These are phyloP conservation scores for Suillus plorans DNA, from an alignment of 768 basidiomycete species.

Conservation along the genomic window DNA sequence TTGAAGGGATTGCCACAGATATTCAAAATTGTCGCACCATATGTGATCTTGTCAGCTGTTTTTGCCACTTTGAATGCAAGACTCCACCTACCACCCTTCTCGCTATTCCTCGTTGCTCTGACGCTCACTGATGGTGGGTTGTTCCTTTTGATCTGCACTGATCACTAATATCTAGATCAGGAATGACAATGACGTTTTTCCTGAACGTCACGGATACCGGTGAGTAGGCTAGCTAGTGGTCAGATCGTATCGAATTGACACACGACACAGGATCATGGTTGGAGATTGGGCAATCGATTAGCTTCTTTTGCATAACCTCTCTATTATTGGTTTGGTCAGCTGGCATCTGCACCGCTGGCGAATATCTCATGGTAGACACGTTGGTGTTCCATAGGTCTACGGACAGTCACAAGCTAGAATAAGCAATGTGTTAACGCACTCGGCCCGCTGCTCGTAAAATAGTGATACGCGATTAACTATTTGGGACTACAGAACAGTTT, in stretches of 20 bases:
- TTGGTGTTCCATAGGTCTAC: slow-evolving; percentile 20
- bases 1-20: slow-evolving; percentile 40
- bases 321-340: slow-evolving; percentile 78
- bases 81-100: slow-evolving; percentile 73
- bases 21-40: slow-evolving; percentile 83
- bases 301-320: slow-evolving; percentile 83
- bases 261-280: slow-evolving; percentile 69
- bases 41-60: slow-evolving; percentile 67
- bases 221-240: slow-evolving; percentile 24
- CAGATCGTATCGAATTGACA: slow-evolving; percentile 8
- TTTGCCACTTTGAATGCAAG: slow-evolving; percentile 69
- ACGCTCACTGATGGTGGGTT: slow-evolving; percentile 66
- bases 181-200: slow-evolving; percentile 84
- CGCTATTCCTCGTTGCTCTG: slow-evolving; percentile 74
- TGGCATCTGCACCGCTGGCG: slow-evolving; percentile 71
- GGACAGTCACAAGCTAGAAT: slow-evolving; percentile 21
- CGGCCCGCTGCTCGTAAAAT: neutral
- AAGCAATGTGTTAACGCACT: slow-evolving; percentile 1
- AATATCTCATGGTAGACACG: slow-evolving; percentile 56
- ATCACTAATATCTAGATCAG: slow-evolving; percentile 33
- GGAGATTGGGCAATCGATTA: slow-evolving; percentile 87
- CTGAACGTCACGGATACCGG: slow-evolving; percentile 80
- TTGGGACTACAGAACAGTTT: no score
- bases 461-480: neutral
- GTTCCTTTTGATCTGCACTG: slow-evolving; percentile 11